A percentile compares a stretch with the other conserved stretches of the same genome.
These are phyloP conservation scores for Bremia lactucae DNA, from an alignment of 352 stramenopile genomes.

Conservation along the genomic window DNA sequence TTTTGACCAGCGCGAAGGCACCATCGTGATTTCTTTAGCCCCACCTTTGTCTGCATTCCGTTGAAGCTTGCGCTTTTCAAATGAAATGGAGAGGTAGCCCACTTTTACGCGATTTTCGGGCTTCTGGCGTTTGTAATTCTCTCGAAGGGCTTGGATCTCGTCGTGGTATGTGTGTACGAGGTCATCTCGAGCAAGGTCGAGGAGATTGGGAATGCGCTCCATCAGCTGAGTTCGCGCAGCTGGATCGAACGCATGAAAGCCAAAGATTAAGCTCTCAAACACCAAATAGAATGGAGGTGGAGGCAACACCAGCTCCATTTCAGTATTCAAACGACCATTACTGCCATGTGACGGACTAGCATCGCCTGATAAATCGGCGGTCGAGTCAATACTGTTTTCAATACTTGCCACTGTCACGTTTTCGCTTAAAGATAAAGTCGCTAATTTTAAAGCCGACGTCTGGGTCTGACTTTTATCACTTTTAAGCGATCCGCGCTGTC, in stretches of 20 bases:
- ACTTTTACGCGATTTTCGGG: slow-evolving; percentile 75
- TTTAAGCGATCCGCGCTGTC: slow-evolving; percentile 23
- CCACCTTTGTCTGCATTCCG: slow-evolving; percentile 29
- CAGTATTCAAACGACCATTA: slow-evolving; percentile 2
- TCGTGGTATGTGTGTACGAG: slow-evolving; percentile 79
- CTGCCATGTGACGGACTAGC: slow-evolving; percentile 5
- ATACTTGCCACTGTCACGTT: slow-evolving; percentile 3
- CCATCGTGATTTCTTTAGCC: slow-evolving; percentile 42
- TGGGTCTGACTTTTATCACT: slow-evolving; percentile 18
- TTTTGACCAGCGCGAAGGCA: slow-evolving; percentile 70
- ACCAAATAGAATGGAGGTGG: slow-evolving; percentile 38
- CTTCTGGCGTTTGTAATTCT: slow-evolving; percentile 78
- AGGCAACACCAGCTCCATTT: slow-evolving; percentile 24
- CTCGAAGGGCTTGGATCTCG: slow-evolving; percentile 65
- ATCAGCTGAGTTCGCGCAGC: slow-evolving; percentile 46
- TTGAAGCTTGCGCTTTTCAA: slow-evolving; percentile 61
- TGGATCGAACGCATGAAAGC: slow-evolving; percentile 54
- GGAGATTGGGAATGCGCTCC: slow-evolving; percentile 52
- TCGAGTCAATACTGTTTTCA: slow-evolving; percentile 8
- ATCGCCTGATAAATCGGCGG: slow-evolving; percentile 2
- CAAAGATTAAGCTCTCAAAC: slow-evolving; percentile 69
- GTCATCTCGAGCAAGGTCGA: slow-evolving; percentile 69
- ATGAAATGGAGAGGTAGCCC: slow-evolving; percentile 63
- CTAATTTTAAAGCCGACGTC: slow-evolving; percentile 2
- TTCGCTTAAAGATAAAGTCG: slow-evolving; percentile 5